Conservation (phyloP, 2,329 filamentous ascomycete genomes). For the Cordyceps sp. region DNA sequence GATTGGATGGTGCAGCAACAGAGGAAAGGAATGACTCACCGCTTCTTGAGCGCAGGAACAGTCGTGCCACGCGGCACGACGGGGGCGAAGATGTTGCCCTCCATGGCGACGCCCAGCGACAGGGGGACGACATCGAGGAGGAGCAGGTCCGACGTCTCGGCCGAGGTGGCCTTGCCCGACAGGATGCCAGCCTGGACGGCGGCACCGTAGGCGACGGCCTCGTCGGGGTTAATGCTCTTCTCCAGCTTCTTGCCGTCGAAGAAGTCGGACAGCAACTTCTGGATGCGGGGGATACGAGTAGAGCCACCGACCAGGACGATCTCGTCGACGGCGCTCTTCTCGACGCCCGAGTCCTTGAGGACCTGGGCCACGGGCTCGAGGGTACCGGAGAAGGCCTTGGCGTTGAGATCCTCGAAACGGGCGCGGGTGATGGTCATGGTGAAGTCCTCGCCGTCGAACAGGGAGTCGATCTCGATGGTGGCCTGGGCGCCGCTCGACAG, state of each 20-base stretch:
- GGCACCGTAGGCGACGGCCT: constrained; percentile 97
- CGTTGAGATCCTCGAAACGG: constrained; percentile 96
- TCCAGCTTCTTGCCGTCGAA: constrained; percentile 99
- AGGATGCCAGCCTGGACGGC: constrained; percentile 98
- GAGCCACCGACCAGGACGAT: constrained; percentile 98
- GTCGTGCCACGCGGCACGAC: constrained; percentile 71
- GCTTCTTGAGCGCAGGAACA: constrained; percentile 69
- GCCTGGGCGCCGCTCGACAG: constrained; percentile 95
- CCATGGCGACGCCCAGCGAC: constrained; percentile 97
- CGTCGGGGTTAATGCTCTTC: constrained; percentile 99
- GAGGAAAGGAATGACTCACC: constrained; percentile 7
- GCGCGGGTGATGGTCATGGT: constrained; percentile 95
- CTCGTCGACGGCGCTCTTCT: constrained; percentile 90
- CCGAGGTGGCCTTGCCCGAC: constrained; percentile 91
- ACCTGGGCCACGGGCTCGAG: constrained; percentile 93
- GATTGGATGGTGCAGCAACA: too few species aligned
- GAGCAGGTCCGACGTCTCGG: constrained; percentile 85
- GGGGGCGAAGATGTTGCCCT: constrained; percentile 95
- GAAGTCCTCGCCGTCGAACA: constrained; percentile 97
- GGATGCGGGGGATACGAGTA: constrained; percentile 95
- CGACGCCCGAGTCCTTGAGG: constrained; percentile 75
- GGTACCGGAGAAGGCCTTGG: constrained; percentile 85
- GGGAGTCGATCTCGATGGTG: constrained; percentile 95
- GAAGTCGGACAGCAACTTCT: constrained; percentile 98
- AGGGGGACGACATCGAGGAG: constrained; percentile 93